Evolutionary conservation across 129 eudicot species (phyloP), one percentile per base, ranked within the genome.

Genomic region (Chrysanthemum makinoi): DNA sequence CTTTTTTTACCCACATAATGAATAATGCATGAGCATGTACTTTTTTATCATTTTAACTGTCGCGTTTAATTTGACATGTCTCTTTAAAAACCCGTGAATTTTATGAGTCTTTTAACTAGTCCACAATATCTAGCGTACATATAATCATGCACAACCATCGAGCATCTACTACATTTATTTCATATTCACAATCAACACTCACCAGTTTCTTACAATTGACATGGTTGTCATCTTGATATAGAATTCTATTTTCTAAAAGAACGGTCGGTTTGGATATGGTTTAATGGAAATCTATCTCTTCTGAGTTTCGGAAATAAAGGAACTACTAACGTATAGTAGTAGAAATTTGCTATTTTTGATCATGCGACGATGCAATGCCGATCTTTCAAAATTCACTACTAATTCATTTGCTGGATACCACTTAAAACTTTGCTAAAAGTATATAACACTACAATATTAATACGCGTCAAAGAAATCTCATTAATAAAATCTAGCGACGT

Each of bases 221-320:
- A 26, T 13, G 15, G 35, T 13, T 20, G 35, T 58, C 63, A 58
- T 58, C 46, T 39, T 39, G 46, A 39, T 7, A 39, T 39, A 39
- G 46, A 39, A 39, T 0, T 39, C 13, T 28, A 10, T 58, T 18
- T 57, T 26, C 35, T 12, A 61, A 61, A 61, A 61, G 17, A n/a
- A 61, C 46, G 19, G 63, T 58, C 63, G 2, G 63, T 61, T 61
- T 30, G 9, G 66, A 20, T 26, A 20, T 26, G 35, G 6, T 11
- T 14, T 28, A 24, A 14, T 39, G 15, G 66, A n/a, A 61, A 14
- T 24, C 15, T 16, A 10, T 60, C 65, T 12, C 26, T 60, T 30
- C 63, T 52, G 54, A 51, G 52, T 62, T 63, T 62, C 50, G 77
- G 77, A 63, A 62, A 63, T 73, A 52, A 62, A 50, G 8, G 24